Conservation (phyloP, 2,329 filamentous ascomycete genomes). For the Hypoxylon sp. region DNA sequence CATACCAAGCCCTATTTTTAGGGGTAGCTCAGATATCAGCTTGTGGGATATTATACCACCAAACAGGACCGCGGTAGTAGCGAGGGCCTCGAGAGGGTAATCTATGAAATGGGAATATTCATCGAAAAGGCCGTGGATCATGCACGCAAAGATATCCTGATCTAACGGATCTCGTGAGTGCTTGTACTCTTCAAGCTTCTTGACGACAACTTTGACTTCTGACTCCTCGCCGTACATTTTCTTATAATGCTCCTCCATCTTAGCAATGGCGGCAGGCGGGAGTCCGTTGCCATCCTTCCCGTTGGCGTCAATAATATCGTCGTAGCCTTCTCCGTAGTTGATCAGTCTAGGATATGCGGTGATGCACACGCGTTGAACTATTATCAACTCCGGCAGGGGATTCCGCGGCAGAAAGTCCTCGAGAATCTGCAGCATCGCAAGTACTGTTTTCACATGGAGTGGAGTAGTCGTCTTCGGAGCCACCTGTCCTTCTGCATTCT, state of each 20-base stretch:
- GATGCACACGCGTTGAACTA: conserved; percentile 88
- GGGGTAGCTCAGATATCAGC: conserved; percentile 88
- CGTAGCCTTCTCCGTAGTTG: conserved; percentile 94
- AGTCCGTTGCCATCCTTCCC: conserved; percentile 86
- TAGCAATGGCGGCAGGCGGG: conserved; percentile 82
- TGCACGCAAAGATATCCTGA: conserved; percentile 96
- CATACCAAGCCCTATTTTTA: conserved; percentile 96
- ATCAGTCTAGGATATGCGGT: conserved; percentile 94
- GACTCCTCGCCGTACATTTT: conserved; percentile 96
- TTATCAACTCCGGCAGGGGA: conserved; percentile 77
- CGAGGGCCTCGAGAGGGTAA: conserved; percentile 95
- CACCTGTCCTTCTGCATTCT: conserved; percentile 74
- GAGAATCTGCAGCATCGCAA: conserved; percentile 83
- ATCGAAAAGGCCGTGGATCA: conserved; percentile 98
- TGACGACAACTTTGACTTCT: conserved; percentile 87
- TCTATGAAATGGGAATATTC: conserved; percentile 96
- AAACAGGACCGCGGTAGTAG: conserved; percentile 95
- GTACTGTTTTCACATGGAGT: conserved; percentile 87
- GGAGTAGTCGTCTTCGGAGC: conserved; percentile 75
- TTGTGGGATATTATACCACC: conserved; percentile 96
- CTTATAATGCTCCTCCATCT: conserved; percentile 98
- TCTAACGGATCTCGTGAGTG: conserved; percentile 85
- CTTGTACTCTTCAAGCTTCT: conserved; percentile 88
- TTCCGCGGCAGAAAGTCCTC: conserved; percentile 76
- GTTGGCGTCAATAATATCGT: conserved; percentile 91